Evolutionary conservation across 768 basidiomycete genomes (phyloP).

Genomic region (Daedaleopsis sinensis): DNA sequence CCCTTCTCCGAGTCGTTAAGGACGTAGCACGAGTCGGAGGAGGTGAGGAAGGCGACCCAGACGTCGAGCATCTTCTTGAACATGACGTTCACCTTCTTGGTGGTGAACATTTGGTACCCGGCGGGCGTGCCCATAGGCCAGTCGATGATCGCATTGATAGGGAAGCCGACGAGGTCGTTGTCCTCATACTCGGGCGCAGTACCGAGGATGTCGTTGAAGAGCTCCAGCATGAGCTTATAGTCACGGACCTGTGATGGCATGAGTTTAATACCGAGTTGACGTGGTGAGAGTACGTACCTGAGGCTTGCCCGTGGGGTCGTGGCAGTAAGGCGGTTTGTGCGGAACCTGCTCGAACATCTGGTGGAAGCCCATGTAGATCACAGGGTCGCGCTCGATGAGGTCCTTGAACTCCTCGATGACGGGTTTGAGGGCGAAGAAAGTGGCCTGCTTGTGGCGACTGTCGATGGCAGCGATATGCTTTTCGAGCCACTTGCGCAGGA

Average conservation of each 20-base stretch:
- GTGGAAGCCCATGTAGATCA: slow-evolving; percentile 38
- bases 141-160: slow-evolving; percentile 50
- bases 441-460: neutral
- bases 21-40: slow-evolving; percentile 45
- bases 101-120: slow-evolving; percentile 37
- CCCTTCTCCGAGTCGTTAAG: slow-evolving; percentile 41
- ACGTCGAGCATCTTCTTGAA: slow-evolving; percentile 52
- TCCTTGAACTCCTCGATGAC: slow-evolving; percentile 33
- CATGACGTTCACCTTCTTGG: slow-evolving; percentile 46
- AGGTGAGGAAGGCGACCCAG: slow-evolving; percentile 52
- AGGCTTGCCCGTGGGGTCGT: slow-evolving; percentile 14
- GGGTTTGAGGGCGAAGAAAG: neutral
- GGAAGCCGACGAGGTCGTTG: slow-evolving; percentile 46
- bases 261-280: no score
- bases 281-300: slow-evolving; percentile 11
- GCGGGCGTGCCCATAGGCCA: slow-evolving; percentile 46
- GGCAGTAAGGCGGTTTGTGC: neutral
- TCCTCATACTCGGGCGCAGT: slow-evolving; percentile 45
- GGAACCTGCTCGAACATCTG: slow-evolving; percentile 38
- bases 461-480: neutral
- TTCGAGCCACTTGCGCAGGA: slow-evolving; percentile 1
- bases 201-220: slow-evolving; percentile 47
- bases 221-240: slow-evolving; percentile 42
- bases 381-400: slow-evolving; percentile 28
- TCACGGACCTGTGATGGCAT: slow-evolving; percentile 38